Conservation (phyloP, 2,329 filamentous ascomycete species). For the Aspergillus fumigatus region DNA sequence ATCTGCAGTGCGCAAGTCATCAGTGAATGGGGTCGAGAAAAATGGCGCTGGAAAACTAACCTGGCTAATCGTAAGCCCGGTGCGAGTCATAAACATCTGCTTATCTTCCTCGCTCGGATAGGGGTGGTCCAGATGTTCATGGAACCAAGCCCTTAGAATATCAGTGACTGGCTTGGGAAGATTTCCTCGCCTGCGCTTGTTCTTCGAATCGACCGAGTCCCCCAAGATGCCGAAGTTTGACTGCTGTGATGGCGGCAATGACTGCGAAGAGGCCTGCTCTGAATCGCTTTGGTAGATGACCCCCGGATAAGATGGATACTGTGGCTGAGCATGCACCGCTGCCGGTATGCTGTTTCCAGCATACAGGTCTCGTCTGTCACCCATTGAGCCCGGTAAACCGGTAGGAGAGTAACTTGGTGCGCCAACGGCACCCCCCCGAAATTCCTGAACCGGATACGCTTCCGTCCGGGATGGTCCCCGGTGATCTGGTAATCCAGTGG, state of each 20-base stretch:
- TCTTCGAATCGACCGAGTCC: slow-evolving; percentile 35
- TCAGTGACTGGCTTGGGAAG: slow-evolving; percentile 87
- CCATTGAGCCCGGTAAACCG: slow-evolving; percentile 16
- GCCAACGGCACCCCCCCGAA: slow-evolving; percentile 12
- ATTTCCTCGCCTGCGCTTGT: slow-evolving; percentile 67
- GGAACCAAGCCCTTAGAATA: slow-evolving; percentile 74
- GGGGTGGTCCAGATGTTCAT: slow-evolving; percentile 70
- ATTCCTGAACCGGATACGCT: slow-evolving; percentile 22
- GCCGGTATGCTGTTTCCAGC: slow-evolving; percentile 12
- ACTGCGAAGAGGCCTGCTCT: slow-evolving; percentile 29
- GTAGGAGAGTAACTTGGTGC: slow-evolving; percentile 10
- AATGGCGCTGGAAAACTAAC: slow-evolving; percentile 23
- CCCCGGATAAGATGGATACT: slow-evolving; percentile 23
- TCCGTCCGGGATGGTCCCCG: slow-evolving; percentile 24
- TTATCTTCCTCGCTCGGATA: slow-evolving; percentile 89
- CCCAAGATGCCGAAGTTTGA: slow-evolving; percentile 38
- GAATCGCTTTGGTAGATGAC: slow-evolving; percentile 28
- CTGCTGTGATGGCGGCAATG: slow-evolving; percentile 27
- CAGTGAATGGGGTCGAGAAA: slow-evolving; percentile 3
- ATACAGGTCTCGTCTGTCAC: slow-evolving; percentile 24
- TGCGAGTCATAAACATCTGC: slow-evolving; percentile 70
- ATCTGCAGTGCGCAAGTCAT: slow-evolving; percentile 32
- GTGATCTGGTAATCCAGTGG: slow-evolving; percentile 24
- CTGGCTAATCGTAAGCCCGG: slow-evolving; percentile 70
- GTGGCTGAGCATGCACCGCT: slow-evolving; percentile 23